Percentiles rank a stretch among this genome's conserved stretches.
These are phyloP conservation scores for Kernera saxatilis DNA, from an alignment of 345 rosid species.

Conservation along the genomic window DNA sequence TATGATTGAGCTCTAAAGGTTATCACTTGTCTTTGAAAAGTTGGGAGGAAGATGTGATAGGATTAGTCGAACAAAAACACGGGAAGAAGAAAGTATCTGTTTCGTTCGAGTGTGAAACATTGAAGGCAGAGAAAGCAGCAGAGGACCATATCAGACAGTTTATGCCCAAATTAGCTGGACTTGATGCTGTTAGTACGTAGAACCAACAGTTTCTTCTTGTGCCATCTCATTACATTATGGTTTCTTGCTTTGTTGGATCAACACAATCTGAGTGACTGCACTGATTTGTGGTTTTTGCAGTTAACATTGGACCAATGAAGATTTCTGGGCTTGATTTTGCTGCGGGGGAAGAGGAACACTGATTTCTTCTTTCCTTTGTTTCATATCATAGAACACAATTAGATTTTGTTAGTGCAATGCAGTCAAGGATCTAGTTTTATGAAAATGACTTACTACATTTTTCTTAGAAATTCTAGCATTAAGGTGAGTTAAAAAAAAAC, in stretches of 20 bases:
- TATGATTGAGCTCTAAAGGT: neutral
- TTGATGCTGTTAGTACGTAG: conserved; percentile 74
- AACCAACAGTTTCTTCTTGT: neutral
- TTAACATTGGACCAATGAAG: conserved; percentile 75
- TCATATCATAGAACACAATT: neutral
- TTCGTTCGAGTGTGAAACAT: conserved; percentile 81
- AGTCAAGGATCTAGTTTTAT: neutral
- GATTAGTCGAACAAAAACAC: conserved; percentile 57
- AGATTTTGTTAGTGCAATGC: neutral
- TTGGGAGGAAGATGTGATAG: conserved; percentile 78
- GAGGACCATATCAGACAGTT: conserved; percentile 76
- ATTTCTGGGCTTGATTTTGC: conserved; percentile 62
- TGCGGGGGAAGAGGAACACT: conserved; percentile 33
- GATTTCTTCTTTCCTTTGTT: neutral
- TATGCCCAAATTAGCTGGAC: conserved; percentile 85
- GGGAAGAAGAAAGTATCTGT: conserved; percentile 58
- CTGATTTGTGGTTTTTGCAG: conserved; percentile 37
- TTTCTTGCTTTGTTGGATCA: neutral
- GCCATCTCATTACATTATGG: neutral
- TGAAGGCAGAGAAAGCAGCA: conserved; percentile 87
- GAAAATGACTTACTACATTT: neutral
- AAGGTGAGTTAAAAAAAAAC: neutral
- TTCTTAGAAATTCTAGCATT: neutral
- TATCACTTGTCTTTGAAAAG: conserved; percentile 30
- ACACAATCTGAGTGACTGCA: neutral